phyloP scores from a whole-genome alignment of 108 stramenopile genomes.

The Mediolabrus comicus region DNA sequence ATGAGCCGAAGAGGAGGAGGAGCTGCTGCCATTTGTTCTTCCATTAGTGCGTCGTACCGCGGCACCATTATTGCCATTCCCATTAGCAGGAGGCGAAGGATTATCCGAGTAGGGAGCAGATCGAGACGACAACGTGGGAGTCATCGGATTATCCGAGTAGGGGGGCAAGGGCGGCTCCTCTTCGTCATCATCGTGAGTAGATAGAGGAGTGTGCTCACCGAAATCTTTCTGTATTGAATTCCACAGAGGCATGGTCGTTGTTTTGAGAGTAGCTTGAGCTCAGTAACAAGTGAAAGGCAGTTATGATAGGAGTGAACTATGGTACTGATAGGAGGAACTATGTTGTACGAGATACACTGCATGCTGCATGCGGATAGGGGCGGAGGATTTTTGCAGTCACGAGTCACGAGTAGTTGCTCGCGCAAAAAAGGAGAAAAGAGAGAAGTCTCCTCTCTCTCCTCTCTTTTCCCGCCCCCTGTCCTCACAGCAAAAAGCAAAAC shows the following conservation, averaged over 20 bases:
- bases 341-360: too few relatives aligned
- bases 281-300: too few relatives aligned
- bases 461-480: too few relatives aligned
- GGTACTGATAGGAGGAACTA: too few relatives aligned
- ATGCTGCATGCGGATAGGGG: too few relatives aligned
- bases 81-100: not conserved
- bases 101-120: not conserved
- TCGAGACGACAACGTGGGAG: not conserved
- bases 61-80: not conserved
- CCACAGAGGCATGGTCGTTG: not conserved
- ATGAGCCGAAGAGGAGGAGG: not conserved
- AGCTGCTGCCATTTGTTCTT: not conserved
- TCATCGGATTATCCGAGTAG: constrained; percentile 9
- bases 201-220: constrained; percentile 16
- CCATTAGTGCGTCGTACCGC: not conserved
- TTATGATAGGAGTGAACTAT: too few relatives aligned
- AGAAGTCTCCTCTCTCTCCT: too few relatives aligned
- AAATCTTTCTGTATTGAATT: not conserved
- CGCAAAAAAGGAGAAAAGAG: too few relatives aligned
- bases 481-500: too few relatives aligned
- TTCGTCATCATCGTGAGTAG: constrained; percentile 9
- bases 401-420: too few relatives aligned
- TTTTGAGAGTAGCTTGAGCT: too few relatives aligned
- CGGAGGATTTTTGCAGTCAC: too few relatives aligned
- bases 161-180: constrained; percentile 6